Evolutionary conservation across 768 basidiomycete genomes (phyloP), one percentile per base, ranked within the genome.

Genomic region (Leccinum imitatum): DNA sequence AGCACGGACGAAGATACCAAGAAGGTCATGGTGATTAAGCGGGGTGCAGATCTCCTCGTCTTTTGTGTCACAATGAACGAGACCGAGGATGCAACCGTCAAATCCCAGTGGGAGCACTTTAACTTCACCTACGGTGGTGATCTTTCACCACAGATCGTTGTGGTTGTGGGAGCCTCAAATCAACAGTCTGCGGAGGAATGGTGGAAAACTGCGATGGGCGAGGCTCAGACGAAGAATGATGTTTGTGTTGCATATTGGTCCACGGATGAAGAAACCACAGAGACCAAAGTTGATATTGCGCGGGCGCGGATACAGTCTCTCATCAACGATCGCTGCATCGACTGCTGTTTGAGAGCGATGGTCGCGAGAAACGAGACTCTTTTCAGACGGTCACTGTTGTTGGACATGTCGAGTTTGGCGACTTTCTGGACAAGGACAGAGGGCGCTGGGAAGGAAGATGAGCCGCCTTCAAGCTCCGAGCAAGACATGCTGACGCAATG

Each of bases 61-160:
- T 71, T 71, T 50, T 71, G 70, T 8, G 62, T 59, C 21, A 41
- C 53, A 14, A 59, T 57, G 57, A 59, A 62, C 31, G 61, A 52
- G 25, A 17, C 37, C 2, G 51, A 33, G 13, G 1, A 33, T 25
- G 11, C 14, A 13, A 19, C 41, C 23, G 27, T 63, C 61, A 72
- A 56, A 59, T 56, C 25, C 2, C 69, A 68, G 58, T 72, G 71
- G 70, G 67, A 71, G 30, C 57, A 69, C 48, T 71, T 71, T 60
- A 59, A 64, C 51, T 19, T 58, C 37, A 65, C 71, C 2, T 71
- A 72, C 10, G 60, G 71, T 37, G 70, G 70, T 9, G 65, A 71
- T 25, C 63, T 71, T 31, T 64, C 70, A 21, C 71, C 70, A 10
- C 67, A 57, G 33, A 67, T 71, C 47, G 57, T 72, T 21, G 55